Evolutionary conservation across 805 yeast genomes (phyloP).

Genomic region (Ogataea glucozyma): DNA sequence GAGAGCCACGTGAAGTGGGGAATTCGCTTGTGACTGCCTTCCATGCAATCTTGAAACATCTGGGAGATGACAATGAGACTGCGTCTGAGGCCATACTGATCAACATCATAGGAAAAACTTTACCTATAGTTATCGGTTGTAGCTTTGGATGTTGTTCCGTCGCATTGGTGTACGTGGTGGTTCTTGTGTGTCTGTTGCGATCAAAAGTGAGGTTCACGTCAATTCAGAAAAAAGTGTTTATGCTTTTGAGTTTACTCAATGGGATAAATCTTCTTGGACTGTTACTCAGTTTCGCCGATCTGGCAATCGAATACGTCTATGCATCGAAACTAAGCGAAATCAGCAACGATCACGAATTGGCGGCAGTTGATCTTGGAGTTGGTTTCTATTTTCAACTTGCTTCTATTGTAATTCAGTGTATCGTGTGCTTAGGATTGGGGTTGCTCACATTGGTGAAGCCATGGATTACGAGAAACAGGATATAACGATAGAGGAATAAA

Average conservation of each 20-base stretch:
- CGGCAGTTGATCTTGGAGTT: slow-evolving; percentile 20
- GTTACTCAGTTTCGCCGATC: slow-evolving; percentile 13
- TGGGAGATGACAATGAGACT: slow-evolving; percentile 22
- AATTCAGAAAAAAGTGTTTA: slow-evolving; percentile 7
- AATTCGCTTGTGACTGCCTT: slow-evolving; percentile 43
- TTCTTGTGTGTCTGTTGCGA: slow-evolving; percentile 17
- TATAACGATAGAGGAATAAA: not conserved
- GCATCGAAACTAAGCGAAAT: slow-evolving; percentile 20
- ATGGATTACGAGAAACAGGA: slow-evolving; percentile 14
- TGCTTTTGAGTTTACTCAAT: slow-evolving; percentile 11
- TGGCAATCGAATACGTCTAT: slow-evolving; percentile 18
- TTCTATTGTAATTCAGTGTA: slow-evolving; percentile 15
- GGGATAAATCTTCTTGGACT: slow-evolving; percentile 13
- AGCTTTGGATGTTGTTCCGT: slow-evolving; percentile 14
- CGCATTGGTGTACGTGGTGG: slow-evolving; percentile 19
- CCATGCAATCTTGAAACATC: slow-evolving; percentile 35
- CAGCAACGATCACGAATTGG: slow-evolving; percentile 19
- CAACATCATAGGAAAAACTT: slow-evolving; percentile 15
- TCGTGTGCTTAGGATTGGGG: slow-evolving; percentile 18
- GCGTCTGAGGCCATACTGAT: slow-evolving; percentile 22
- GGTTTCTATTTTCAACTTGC: slow-evolving; percentile 21
- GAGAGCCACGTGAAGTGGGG: slow-evolving; percentile 42
- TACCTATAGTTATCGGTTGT: slow-evolving; percentile 16
- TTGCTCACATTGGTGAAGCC: slow-evolving; percentile 18
- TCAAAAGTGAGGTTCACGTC: slow-evolving; percentile 18